These are phyloP conservation scores for Nicotiana sylvestris DNA, from an alignment of 257 asterid genomes.

Conservation along the genomic window DNA sequence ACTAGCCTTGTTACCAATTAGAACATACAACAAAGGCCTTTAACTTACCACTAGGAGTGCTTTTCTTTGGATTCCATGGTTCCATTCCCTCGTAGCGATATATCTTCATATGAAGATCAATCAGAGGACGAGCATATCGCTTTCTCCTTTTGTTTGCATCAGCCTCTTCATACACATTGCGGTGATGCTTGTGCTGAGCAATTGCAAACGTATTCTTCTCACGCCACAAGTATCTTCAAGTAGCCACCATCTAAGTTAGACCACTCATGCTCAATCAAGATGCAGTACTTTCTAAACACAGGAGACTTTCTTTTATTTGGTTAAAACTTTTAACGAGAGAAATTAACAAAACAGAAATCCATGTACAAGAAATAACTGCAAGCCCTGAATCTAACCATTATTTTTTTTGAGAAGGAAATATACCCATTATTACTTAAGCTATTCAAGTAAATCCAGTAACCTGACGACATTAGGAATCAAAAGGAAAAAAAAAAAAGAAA, in stretches of 20 bases:
- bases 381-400: background rate
- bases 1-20: background rate
- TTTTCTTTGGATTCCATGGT: conserved; percentile 69
- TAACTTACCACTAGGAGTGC: conserved; percentile 61
- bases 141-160: conserved; percentile 92
- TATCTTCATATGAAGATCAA: conserved; percentile 86
- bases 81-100: conserved; percentile 82
- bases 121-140: conserved; percentile 94
- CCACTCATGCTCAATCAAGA: conserved; percentile 6
- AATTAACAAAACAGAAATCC: background rate
- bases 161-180: conserved; percentile 77
- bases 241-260: conserved; percentile 4
- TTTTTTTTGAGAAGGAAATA: too few species aligned
- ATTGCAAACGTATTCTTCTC: conserved; percentile 87
- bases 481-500: background rate
- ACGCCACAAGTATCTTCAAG: conserved; percentile 84
- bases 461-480: background rate
- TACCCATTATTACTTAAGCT: background rate
- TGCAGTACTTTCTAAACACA: background rate
- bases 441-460: background rate
- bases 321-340: background rate
- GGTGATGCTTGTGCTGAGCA: conserved; percentile 92
- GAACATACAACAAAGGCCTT: background rate
- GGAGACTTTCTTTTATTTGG: background rate
- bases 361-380: background rate